These are phyloP conservation scores for Wickerhamomyces subpelliculosus DNA, from an alignment of 805 yeast species.

Conservation along the genomic window DNA sequence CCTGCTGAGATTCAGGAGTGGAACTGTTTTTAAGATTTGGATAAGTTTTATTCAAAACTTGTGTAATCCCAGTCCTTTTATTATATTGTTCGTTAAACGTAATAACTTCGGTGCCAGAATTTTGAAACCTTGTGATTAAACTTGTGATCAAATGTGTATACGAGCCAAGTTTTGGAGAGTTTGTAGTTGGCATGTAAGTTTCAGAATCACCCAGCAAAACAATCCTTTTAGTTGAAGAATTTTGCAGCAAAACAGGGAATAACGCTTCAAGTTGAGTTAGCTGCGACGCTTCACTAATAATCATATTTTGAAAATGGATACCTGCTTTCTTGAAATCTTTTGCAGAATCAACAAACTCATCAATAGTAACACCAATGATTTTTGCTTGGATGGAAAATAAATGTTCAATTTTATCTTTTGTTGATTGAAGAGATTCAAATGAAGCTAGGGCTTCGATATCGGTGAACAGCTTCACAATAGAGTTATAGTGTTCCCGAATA, in stretches of 20 bases:
- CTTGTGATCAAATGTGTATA: slow-evolving; percentile 1
- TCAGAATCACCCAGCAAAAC: slow-evolving; percentile 30
- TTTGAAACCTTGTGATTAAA: too few species aligned
- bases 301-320: slow-evolving; percentile 22
- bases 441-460: slow-evolving; percentile 21
- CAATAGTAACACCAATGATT: slow-evolving; percentile 24
- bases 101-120: too few species aligned
- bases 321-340: slow-evolving; percentile 8
- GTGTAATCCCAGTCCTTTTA: too few species aligned
- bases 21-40: too few species aligned
- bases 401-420: slow-evolving; percentile 15
- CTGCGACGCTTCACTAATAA: slow-evolving; percentile 28
- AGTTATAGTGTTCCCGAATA: too few species aligned
- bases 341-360: slow-evolving; percentile 9
- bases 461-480: too few species aligned
- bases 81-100: too few species aligned
- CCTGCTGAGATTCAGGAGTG: too few species aligned
- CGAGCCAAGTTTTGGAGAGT: slow-evolving; percentile 6
- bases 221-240: slow-evolving; percentile 18
- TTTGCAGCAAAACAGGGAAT: slow-evolving; percentile 19
- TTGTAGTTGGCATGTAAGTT: too few species aligned
- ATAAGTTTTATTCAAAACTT: too few species aligned
- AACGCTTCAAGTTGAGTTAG: slow-evolving; percentile 26
- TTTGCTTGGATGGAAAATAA: slow-evolving; percentile 20
- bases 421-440: slow-evolving; percentile 11